These are phyloP conservation scores for Botryosphaeria dothidea DNA, from an alignment of 2,329 filamentous ascomycete species.

Conservation along the genomic window DNA sequence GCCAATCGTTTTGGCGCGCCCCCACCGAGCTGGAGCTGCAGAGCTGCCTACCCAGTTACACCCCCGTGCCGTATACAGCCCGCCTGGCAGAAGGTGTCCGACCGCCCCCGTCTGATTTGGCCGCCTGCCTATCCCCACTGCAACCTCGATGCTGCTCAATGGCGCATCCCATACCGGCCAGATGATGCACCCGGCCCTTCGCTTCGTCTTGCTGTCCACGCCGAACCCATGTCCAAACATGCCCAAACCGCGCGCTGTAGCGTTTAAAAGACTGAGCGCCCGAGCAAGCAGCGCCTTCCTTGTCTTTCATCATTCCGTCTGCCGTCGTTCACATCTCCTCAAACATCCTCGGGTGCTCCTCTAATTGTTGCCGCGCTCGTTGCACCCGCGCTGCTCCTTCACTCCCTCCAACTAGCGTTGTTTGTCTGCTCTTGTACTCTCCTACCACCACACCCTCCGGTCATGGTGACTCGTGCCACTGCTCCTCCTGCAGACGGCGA, in stretches of 20 bases:
- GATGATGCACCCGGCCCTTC: slow-evolving; percentile 18
- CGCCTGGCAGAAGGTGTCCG: slow-evolving; percentile 18
- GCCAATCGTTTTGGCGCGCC: slow-evolving; percentile 19
- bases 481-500: slow-evolving; percentile 7
- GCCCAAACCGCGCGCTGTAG: neutral
- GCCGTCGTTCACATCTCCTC: neutral
- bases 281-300: slow-evolving; percentile 4
- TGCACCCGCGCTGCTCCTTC: slow-evolving; percentile 11
- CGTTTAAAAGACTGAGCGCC: slow-evolving; percentile 13
- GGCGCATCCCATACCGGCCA: slow-evolving; percentile 16
- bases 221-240: slow-evolving; percentile 7
- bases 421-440: slow-evolving; percentile 13
- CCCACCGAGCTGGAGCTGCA: slow-evolving; percentile 11
- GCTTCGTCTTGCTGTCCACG: slow-evolving; percentile 8
- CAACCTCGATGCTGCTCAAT: slow-evolving; percentile 19
- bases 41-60: slow-evolving; percentile 15
- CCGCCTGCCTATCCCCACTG: slow-evolving; percentile 18
- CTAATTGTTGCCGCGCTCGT: slow-evolving; percentile 8
- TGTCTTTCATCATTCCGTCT: slow-evolving; percentile 10
- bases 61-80: slow-evolving; percentile 19
- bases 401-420: slow-evolving; percentile 12
- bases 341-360: neutral
- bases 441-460: slow-evolving; percentile 10
- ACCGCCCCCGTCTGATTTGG: slow-evolving; percentile 15
- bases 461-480: slow-evolving; percentile 18